A percentile compares a stretch with the other conserved stretches of the same genome.
These are phyloP conservation scores for Calonectria hongkongensis DNA, from an alignment of 2,329 filamentous ascomycete species.

Conservation along the genomic window DNA sequence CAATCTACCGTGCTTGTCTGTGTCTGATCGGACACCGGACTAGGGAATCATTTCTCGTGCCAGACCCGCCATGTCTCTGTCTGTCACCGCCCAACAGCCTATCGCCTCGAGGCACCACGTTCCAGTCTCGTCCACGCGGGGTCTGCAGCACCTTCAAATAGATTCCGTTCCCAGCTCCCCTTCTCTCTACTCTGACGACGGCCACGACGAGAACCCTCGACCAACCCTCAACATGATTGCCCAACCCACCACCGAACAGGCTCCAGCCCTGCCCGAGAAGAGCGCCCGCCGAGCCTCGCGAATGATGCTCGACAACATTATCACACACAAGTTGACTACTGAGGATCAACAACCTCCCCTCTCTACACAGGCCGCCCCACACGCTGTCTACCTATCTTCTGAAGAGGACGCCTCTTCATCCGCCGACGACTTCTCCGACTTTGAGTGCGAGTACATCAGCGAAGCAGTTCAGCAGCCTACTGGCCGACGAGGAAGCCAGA, in stretches of 20 bases:
- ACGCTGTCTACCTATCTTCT: conserved; percentile 78
- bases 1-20: conserved; percentile 18
- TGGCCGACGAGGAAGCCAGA: conserved; percentile 65
- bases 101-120: conserved; percentile 48
- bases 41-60: conserved; percentile 40
- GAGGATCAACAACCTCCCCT: conserved; percentile 58
- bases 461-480: conserved; percentile 56
- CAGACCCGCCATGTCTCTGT: conserved; percentile 51
- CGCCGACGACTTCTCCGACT: conserved; percentile 76
- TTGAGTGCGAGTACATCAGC: conserved; percentile 68
- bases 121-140: conserved; percentile 42
- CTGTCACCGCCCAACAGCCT: conserved; percentile 48
- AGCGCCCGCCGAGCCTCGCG: conserved; percentile 70
- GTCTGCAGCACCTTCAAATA: conserved; percentile 51
- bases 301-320: conserved; percentile 57
- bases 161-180: conserved; percentile 53
- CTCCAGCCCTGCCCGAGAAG: conserved; percentile 70
- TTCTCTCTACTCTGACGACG: conserved; percentile 53
- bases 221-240: conserved; percentile 56
- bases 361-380: conserved; percentile 66
- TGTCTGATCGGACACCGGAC: conserved; percentile 33
- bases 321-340: conserved; percentile 56
- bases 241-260: conserved; percentile 46
- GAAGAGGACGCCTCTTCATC: conserved; percentile 80
- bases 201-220: conserved; percentile 48